Evolutionary conservation across 169 alveolate genomes (phyloP), one percentile per base, ranked within the genome.

Genomic region (Plasmodium billcollinsi): DNA sequence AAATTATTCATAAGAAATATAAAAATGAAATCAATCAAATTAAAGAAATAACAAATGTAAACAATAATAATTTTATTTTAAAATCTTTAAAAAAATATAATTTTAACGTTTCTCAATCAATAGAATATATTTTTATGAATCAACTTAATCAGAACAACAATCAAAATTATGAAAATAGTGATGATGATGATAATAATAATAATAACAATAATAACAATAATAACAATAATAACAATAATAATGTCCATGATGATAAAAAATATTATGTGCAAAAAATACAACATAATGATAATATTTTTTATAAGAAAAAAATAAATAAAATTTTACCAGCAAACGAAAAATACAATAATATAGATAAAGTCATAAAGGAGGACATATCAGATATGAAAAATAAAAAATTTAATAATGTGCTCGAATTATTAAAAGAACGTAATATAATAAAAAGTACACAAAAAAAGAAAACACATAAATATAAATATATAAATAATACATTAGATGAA

Each of bases 11-110:
- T 14, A 69, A 43, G 18, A 85, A 71, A 54, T 85, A 85, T 49
- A 67, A 63, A 71, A 20, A 69, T 2, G 92, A 85, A 71, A 85
- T 85, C 26, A 26, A 69, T 26, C 88, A 73, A 50, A 39, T 85
- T 3, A 71, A 58, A 54, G 92, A 85, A 73, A 61, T 85, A 39
- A 29, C 92, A 7, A 24, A 11, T 14, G 14, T 45, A 7, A 49
- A 49, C 24, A 69, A 49, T 43, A 21, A 18, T 21, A 26, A 43
- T 67, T 26, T n/a, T 39, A 71, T 67, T 14, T 62, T 80, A 47
- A 50, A 67, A 59, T 26, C 67, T 33, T 21, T 67, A 6, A 18
- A 47, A 59, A 80, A 72, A 72, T 66, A 80, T 71, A 80, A 80
- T 61, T 80, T 80, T 15, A 45, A 67, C 29, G 18, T 80, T 15